Base-by-base conservation (phyloP, 106 monocot genomes). In the Acorus calamus region DNA sequence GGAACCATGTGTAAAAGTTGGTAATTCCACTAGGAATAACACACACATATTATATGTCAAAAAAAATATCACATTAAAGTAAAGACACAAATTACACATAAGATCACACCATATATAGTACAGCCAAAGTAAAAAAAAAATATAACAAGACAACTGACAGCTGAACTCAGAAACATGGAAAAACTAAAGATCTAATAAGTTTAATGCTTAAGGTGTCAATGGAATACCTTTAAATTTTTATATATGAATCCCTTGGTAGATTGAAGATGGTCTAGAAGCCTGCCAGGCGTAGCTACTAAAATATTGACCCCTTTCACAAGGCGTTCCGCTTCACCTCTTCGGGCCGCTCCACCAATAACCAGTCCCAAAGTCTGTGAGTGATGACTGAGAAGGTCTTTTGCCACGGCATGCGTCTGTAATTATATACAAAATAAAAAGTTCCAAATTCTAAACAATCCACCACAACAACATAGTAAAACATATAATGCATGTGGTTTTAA, bases 321-420 rank as follows among this genome's bases (percentile, higher is more conserved):
- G 5, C 75, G 78, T 47, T 94, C 83, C 41, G 86, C 89, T 78
- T 94, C 94, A 62, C 60, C 74, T 73, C 79, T 78, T 73, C 83
- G 69, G 9, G 64, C 63, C 49, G 77, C 69, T 57, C 86, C 87
- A 71, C 91, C 96, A 67, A 88, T 90, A 52, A 85, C 82, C 70
- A 83, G 70, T 6, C 83, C 91, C 56, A 88, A 76, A 78, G 91
- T 91, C 53, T 98, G 96, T 53, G 91, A 78, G 57, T 98, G 96
- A 53, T 87, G 44, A 73, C 85, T 92, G 49, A 98, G 68, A 7
- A 98, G 80, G 60, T 83, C 87, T 49, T 83, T 90, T 9, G 85
- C 91, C 47, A 91, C 91, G 13, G 72, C 76, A 81, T 87, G 91
- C 42, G 85, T 85, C 91, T 98, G 71, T 53, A 68, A 11, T 69